Base-by-base conservation (phyloP, 208 protist genomes). In the Herpetomonas samuelpessoai region DNA sequence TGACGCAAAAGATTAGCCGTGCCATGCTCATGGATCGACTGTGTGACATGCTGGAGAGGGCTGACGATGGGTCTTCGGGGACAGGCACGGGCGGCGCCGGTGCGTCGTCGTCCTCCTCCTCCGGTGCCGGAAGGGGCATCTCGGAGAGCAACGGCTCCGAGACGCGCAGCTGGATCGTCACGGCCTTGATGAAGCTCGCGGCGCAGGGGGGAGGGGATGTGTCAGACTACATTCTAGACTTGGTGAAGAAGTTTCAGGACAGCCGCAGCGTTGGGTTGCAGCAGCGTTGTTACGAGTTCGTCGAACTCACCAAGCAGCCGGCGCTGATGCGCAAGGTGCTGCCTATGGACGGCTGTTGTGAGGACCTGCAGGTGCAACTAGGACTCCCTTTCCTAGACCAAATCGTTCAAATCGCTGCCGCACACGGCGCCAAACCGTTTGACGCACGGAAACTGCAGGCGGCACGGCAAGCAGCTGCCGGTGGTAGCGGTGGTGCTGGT, bases 201-300 rank as follows among this genome's bases (percentile, higher is more conserved):
- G 79, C 85, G 22, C 70, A 86, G 22, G 38, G 52, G 35, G 25
- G 38, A 12, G n/a, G 18, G 22, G 52, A 0, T 14, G 44, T 18
- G 29, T 19, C 26, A 0, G 25, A 7, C n/a, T 75, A 83, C 27
- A 74, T 83, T 19, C 52, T 69, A 49, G 81, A 93, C 9, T 54
- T 85, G 10, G 45, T 88, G 18, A 24, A 31, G 21, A 70, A 75
- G 21, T 81, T 75, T 19, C 69, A 71, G 52, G 68, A 82, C 25
- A 88, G 79, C 49, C 71, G 77, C 38, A 83, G 67, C 63, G 60
- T 87, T 10, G 62, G 54, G 29, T 44, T 93, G 30, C 91, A 95
- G 61, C 87, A 95, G 69, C 73, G 84, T 24, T 92, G 87, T 73
- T 86, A 88, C 54, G 90, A 96, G 61, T 88, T 89, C 50, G 22